Evolutionary conservation across 345 rosid species (phyloP), one percentile per base, ranked within the genome.

Genomic region (Cardamine chenopodiifolia): DNA sequence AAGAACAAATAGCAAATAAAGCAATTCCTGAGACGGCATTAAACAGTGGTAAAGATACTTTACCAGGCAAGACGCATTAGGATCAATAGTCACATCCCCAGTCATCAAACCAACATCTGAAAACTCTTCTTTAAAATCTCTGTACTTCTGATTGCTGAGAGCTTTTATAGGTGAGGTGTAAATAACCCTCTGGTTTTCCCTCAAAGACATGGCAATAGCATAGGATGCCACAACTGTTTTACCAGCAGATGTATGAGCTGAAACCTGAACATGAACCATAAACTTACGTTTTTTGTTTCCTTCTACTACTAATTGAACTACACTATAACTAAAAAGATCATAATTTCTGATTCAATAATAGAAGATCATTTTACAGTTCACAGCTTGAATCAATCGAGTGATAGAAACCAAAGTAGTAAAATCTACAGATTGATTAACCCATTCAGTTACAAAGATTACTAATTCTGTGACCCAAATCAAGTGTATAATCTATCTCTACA

Each of bases 181-280:
- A 39, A 95, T 86, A 61, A 95, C 99, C 39, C 99, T 80, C 79
- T 95, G 99, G 40, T 89, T 87, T 64, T 90, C 92, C 70, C 20
- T 81, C 85, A 95, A 74, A 44, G 98, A 92, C 97, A 95, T 90
- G 29, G 99, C 98, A 62, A 95, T 92, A 6, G 99, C 99, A 85
- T 90, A 95, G 6, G 85, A 76, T 1, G 99, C 99, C 6, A 95
- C 97, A 5, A 89, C 99, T 26, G 99, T 95, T 87, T 95, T 95
- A 14, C 99, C 99, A 74, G 99, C 99, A 17, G 99, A 92, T 23
- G 99, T 95, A 84, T 95, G 99, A 31, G 99, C 99, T 20, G 99
- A 95, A 17, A 92, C 99, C 99, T 95, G 71, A 66, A 37, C 44
- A 71, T 53, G 23, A 57, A 71, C 54, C 37, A 50, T 23, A 53